Evolutionary conservation across 208 protist species (phyloP).

Genomic region (Trichomonas vaginalis): DNA sequence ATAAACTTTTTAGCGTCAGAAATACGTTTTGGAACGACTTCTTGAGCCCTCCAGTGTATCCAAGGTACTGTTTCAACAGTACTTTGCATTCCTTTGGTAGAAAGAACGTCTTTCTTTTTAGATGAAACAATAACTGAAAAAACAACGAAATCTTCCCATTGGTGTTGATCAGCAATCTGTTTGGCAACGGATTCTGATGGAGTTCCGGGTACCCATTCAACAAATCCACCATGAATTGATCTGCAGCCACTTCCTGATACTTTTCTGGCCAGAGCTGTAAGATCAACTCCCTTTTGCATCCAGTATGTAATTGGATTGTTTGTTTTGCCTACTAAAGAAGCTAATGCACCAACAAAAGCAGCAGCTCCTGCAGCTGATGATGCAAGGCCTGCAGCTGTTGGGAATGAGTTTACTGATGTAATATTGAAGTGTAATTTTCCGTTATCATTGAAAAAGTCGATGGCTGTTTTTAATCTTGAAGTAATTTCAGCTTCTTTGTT

Average conservation of each 20-base stretch:
- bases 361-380: background rate
- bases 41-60: conserved; percentile 49
- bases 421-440: background rate
- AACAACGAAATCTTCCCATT: conserved; percentile 69
- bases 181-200: conserved; percentile 63
- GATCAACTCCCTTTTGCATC: background rate
- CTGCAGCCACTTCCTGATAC: conserved; percentile 86
- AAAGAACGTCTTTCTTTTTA: conserved; percentile 74
- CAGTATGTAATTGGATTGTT: background rate
- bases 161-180: conserved; percentile 58
- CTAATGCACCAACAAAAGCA: background rate
- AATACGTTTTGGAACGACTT: conserved; percentile 54
- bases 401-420: background rate
- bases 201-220: conserved; percentile 63
- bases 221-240: conserved; percentile 85
- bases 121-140: conserved; percentile 60
- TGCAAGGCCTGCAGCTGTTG: background rate
- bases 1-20: conserved; percentile 57
- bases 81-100: conserved; percentile 81
- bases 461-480: background rate
- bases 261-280: conserved; percentile 24
- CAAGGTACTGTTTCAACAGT: conserved; percentile 66
- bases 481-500: background rate
- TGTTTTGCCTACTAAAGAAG: background rate
- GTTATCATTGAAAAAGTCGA: background rate